Conservation (phyloP, 164 flowering plant genomes). For the Liquidambar formosana region DNA sequence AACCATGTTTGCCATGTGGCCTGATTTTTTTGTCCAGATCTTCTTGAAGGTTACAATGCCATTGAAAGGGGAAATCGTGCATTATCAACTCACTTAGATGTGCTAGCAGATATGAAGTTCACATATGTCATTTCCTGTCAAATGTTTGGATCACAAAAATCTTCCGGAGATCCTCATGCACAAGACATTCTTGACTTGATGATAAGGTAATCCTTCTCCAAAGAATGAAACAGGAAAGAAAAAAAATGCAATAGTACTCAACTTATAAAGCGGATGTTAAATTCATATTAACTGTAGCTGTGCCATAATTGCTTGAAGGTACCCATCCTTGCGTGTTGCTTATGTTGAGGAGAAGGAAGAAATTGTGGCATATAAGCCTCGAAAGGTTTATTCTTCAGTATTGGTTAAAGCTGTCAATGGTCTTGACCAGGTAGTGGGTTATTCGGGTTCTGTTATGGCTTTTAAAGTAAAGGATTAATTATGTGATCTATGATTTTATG, state of each 20-base stretch:
- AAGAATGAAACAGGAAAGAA: neutral
- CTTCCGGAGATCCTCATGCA: conserved; percentile 74
- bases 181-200: conserved; percentile 75
- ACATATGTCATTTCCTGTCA: conserved; percentile 79
- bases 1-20: neutral
- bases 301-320: conserved; percentile 42
- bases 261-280: conserved; percentile 1
- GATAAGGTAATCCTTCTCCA: conserved; percentile 49
- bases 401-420: conserved; percentile 70
- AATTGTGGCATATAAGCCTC: conserved; percentile 28
- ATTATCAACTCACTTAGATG: conserved; percentile 69
- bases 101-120: conserved; percentile 84
- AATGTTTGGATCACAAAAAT: conserved; percentile 72
- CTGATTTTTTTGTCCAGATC: conserved; percentile 48
- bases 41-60: conserved; percentile 64
- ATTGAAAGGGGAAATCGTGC: conserved; percentile 49
- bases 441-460: neutral
- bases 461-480: neutral
- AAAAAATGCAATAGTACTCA: neutral
- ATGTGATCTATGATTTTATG: neutral
- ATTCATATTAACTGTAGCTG: conserved; percentile 3
- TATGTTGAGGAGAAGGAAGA: conserved; percentile 95
- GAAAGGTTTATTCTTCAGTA: conserved; percentile 74
- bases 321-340: conserved; percentile 89
- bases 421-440: conserved; percentile 66